Conservation (phyloP, 2,329 filamentous ascomycete genomes). For the Botrytis elliptica region DNA sequence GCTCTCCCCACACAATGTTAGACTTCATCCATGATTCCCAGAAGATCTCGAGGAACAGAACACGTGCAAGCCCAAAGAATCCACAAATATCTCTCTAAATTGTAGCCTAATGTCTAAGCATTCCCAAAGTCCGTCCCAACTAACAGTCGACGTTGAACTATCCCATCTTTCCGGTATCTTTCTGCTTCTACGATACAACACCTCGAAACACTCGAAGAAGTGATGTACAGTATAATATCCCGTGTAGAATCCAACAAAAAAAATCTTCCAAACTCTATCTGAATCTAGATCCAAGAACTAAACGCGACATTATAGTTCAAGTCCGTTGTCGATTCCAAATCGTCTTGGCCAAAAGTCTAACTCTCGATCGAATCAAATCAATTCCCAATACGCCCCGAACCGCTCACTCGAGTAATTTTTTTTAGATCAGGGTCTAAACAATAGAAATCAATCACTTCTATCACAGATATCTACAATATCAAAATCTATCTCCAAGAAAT, state of each 20-base stretch:
- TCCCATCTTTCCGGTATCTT: background rate
- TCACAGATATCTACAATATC: background rate
- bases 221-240: background rate
- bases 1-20: slow-evolving; percentile 7
- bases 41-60: background rate
- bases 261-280: background rate
- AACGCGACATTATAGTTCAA: background rate
- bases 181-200: background rate
- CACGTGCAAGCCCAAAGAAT: background rate
- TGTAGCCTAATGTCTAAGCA: background rate
- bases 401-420: background rate
- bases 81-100: background rate
- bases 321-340: background rate
- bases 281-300: background rate
- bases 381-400: background rate
- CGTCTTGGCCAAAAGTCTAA: background rate
- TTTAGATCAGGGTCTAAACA: background rate
- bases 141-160: background rate
- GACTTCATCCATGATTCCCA: background rate
- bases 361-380: background rate
- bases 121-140: background rate
- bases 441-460: background rate
- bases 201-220: background rate
- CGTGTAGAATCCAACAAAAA: background rate
- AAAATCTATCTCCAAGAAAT: background rate